Base-by-base conservation (phyloP, 164 flowering plant species). In the Umbilicus rupestris region DNA sequence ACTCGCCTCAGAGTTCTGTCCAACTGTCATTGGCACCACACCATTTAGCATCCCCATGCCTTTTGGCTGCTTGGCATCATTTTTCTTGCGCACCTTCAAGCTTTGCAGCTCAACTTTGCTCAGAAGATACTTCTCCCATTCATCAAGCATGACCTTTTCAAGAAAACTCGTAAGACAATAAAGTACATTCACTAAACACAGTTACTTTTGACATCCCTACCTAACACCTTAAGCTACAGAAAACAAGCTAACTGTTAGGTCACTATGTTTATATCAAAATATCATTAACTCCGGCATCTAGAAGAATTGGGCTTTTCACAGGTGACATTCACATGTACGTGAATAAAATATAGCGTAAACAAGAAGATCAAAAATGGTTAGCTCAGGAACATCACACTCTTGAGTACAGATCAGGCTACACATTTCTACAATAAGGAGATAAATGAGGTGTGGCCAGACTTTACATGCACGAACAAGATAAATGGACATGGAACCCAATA, bases 41-140 rank as follows among this genome's bases (percentile, higher is more conserved):
- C 99, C 99, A 80, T 92, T 82, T 58, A 95, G 89, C 74, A 95
- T 70, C 65, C 99, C 99, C 76, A 86, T 80, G 52, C 99, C 97
- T 83, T 86, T 90, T 44, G 89, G 87, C 16, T 77, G 81, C 71
- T 82, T 83, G 10, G 76, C 69, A 78, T 87, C 90, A 80, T 88
- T 92, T 70, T 81, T 84, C 16, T 70, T 75, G 24, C 77, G 83
- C 69, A 79, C 75, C 69, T 75, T 83, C 28, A 84, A 44, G 19
- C 82, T 79, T 52, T 89, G 86, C 76, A 92, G 72, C 76, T 88
- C 87, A 65, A 80, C 83, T 81, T 86, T 95, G 71, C 87, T 85
- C 68, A 83, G 77, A 80, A 92, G 77, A 73, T 95, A 95, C 63
- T 88, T 95, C 70, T 83, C 92, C 97, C 97, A 92, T 74, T 74